A percentile compares a stretch with the other conserved stretches of the same genome.
Evolutionary conservation across 2,329 filamentous ascomycete genomes (phyloP).

Genomic region (Cytospora chrysosperma): DNA sequence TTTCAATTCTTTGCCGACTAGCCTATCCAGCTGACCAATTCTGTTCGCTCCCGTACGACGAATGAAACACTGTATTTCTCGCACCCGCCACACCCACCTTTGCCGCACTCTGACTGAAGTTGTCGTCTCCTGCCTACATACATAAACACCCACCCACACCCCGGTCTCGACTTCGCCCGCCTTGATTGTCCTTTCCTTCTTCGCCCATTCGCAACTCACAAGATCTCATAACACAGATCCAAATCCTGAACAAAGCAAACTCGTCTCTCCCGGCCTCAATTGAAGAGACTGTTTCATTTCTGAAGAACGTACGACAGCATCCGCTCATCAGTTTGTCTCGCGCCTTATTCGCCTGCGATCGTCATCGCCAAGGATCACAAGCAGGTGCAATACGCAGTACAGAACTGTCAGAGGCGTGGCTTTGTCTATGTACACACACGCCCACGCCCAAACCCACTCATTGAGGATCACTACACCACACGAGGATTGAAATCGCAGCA

Average conservation of each 20-base stretch:
- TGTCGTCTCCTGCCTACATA: conserved; percentile 6
- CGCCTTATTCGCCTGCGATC: not conserved
- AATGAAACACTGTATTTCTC: conserved; percentile 2
- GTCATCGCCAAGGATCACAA: not conserved
- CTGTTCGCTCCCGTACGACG: conserved; percentile 14
- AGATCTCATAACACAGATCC: not conserved
- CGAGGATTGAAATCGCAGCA: not conserved
- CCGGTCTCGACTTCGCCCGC: conserved; percentile 12
- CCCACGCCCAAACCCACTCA: conserved; percentile 9
- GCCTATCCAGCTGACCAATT: conserved; percentile 24
- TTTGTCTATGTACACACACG: not conserved
- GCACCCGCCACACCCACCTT: conserved; percentile 1
- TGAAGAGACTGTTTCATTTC: not conserved
- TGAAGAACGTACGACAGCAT: not conserved
- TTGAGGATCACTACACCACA: not conserved
- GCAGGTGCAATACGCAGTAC: not conserved
- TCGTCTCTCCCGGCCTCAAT: not conserved
- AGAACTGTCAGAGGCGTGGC: not conserved
- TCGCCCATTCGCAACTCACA: conserved; percentile 5
- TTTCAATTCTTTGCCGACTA: not conserved
- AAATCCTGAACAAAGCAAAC: not conserved
- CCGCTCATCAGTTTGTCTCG: not conserved
- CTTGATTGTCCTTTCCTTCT: conserved; percentile 14
- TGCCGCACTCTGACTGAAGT: conserved; percentile 10
- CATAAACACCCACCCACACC: conserved; percentile 11